Evolutionary conservation across 2,329 filamentous ascomycete genomes (phyloP).

Genomic region (Pyrenochaeta sp.): DNA sequence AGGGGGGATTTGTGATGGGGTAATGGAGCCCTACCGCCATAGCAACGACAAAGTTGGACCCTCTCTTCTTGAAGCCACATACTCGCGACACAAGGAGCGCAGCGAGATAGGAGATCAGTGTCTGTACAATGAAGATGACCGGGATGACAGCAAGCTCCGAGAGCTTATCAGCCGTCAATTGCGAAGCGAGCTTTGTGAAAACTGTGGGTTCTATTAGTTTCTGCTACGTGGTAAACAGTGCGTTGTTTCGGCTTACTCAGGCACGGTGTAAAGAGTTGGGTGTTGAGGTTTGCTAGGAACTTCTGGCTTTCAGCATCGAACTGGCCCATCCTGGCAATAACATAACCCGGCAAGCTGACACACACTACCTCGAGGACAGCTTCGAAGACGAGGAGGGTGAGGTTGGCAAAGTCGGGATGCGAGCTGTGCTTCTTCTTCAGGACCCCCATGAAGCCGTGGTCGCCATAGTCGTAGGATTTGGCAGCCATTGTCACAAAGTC

Average conservation of each 20-base stretch:
- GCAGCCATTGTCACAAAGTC: conserved; percentile 44
- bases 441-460: conserved; percentile 35
- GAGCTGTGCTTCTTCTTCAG: conserved; percentile 49
- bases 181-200: conserved; percentile 95
- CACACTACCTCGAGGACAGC: conserved; percentile 95
- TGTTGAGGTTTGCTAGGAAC: conserved; percentile 94
- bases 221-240: too few species aligned
- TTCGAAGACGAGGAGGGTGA: conserved; percentile 87
- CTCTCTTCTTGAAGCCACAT: conserved; percentile 83
- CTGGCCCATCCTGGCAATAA: conserved; percentile 86
- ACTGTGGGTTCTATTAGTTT: conserved; percentile 60
- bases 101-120: conserved; percentile 81
- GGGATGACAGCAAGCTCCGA: conserved; percentile 91
- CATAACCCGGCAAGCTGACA: conserved; percentile 91
- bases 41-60: conserved; percentile 92
- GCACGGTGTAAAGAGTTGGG: conserved; percentile 95
- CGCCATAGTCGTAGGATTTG: conserved; percentile 40
- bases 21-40: conserved; percentile 72
- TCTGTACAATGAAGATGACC: conserved; percentile 91
- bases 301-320: conserved; percentile 97
- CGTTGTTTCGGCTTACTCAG: conserved; percentile 67
- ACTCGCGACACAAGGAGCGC: conserved; percentile 73
- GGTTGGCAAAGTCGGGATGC: conserved; percentile 72
- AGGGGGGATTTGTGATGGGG: not conserved
- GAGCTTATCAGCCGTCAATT: conserved; percentile 90